phyloP scores from a whole-genome alignment of 2,329 filamentous ascomycete species.

The Neonectria faginata region DNA sequence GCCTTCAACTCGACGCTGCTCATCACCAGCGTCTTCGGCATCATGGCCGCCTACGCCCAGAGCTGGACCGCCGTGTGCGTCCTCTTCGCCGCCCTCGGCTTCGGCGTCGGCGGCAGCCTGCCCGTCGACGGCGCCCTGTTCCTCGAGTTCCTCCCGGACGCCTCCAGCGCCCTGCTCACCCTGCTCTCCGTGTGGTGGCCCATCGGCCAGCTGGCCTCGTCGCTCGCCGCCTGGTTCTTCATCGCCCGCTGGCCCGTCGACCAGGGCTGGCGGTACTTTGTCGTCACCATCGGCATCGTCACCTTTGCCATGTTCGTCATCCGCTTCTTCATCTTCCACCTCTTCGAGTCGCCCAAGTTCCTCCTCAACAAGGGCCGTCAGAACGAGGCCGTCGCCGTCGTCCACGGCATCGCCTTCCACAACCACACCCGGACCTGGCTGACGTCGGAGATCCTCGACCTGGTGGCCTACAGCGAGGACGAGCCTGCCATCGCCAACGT shows the following conservation, averaged over 20 bases:
- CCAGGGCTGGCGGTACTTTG: conserved; percentile 82
- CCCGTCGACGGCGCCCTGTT: conserved; percentile 85
- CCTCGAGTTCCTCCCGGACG: conserved; percentile 83
- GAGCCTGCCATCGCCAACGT: conserved; percentile 44
- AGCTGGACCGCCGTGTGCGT: conserved; percentile 75
- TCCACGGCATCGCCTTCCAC: conserved; percentile 80
- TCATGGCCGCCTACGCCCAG: conserved; percentile 74
- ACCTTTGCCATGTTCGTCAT: conserved; percentile 83
- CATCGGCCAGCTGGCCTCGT: conserved; percentile 80
- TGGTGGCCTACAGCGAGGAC: conserved; percentile 61
- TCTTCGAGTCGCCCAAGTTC: conserved; percentile 89
- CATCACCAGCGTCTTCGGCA: conserved; percentile 79
- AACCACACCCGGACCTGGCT: conserved; percentile 80
- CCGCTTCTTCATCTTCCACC: conserved; percentile 83
- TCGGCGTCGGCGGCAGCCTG: conserved; percentile 80
- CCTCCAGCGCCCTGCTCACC: conserved; percentile 79
- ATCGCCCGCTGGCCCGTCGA: conserved; percentile 76
- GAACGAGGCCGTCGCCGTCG: conserved; percentile 80
- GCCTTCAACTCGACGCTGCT: conserved; percentile 86
- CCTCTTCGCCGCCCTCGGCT: conserved; percentile 71
- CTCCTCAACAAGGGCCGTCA: conserved; percentile 81
- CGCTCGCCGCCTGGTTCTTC: conserved; percentile 79
- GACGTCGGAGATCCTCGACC: conserved; percentile 74
- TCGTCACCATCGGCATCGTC: conserved; percentile 76
- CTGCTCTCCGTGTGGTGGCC: conserved; percentile 91